Conservation (phyloP, 768 basidiomycete species). For the Pisolithus microcarpus region DNA sequence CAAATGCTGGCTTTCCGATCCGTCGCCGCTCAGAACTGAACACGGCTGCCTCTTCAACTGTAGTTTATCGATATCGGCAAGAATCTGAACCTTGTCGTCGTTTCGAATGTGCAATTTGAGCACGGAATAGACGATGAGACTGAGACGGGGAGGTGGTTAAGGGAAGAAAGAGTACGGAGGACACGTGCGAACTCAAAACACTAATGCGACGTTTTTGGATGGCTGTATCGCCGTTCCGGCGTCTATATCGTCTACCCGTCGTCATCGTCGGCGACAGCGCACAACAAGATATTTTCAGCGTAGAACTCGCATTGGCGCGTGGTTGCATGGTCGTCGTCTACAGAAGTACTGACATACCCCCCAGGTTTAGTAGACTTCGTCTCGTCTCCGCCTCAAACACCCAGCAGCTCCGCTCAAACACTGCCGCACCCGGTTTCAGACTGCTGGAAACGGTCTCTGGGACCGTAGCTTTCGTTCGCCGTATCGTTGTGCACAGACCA, state of each 20-base stretch:
- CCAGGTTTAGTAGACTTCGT: constrained; percentile 5
- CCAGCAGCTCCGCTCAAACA: constrained; percentile 29
- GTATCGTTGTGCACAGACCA: too few relatives aligned
- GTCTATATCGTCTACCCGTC: neutral
- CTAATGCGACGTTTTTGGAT: constrained; percentile 17
- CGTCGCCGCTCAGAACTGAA: constrained; percentile 31
- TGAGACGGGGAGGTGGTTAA: constrained; percentile 20
- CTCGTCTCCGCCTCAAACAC: constrained; percentile 29
- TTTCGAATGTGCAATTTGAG: constrained; percentile 2
- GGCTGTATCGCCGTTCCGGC: constrained; percentile 17
- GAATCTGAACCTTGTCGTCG: constrained; percentile 7
- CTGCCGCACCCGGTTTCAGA: too few relatives aligned
- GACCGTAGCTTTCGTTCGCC: too few relatives aligned
- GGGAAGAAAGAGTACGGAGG: constrained; percentile 18
- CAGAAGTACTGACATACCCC: constrained; percentile 5
- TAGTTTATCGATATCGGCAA: constrained; percentile 5
- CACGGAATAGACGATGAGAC: constrained; percentile 4
- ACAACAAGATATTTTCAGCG: too few relatives aligned
- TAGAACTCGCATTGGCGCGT: constrained; percentile 20
- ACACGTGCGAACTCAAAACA: constrained; percentile 29
- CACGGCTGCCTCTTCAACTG: constrained; percentile 8
- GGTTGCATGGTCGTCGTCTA: constrained; percentile 6
- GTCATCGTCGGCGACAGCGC: constrained; percentile 11
- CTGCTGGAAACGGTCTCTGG: too few relatives aligned
- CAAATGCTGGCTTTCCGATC: constrained; percentile 32